Percentiles rank a stretch among this genome's conserved stretches.
Evolutionary conservation across 2,329 filamentous ascomycete species (phyloP).

Genomic region (Parasarocladium wereldwijsianum): DNA sequence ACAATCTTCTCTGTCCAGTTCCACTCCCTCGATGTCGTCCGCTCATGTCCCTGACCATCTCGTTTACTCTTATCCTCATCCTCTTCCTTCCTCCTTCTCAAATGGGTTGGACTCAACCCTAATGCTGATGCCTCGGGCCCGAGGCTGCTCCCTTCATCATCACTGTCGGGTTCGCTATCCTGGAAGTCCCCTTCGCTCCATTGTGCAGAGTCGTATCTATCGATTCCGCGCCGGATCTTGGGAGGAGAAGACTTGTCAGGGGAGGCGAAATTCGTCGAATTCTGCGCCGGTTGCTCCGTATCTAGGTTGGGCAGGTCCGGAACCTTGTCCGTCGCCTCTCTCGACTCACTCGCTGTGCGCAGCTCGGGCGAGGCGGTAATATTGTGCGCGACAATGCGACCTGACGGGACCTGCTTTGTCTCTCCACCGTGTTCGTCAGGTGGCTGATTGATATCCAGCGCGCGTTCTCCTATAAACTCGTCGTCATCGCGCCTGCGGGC

Average conservation of each 20-base stretch:
- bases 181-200: constrained; percentile 55
- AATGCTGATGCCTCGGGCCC: constrained; percentile 9
- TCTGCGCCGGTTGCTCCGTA: not conserved
- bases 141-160: too few relatives aligned
- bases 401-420: constrained; percentile 24
- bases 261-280: constrained; percentile 10
- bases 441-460: constrained; percentile 39
- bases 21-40: constrained; percentile 21
- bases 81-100: constrained; percentile 6
- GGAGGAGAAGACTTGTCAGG: constrained; percentile 7
- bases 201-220: constrained; percentile 36
- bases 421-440: constrained; percentile 53
- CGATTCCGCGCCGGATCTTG: constrained; percentile 7
- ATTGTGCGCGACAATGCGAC: constrained; percentile 13
- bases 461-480: constrained; percentile 53
- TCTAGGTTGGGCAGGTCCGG: constrained; percentile 24
- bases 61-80: constrained; percentile 9
- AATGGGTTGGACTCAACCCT: too few relatives aligned
- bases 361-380: constrained; percentile 8
- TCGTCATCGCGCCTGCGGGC: constrained; percentile 53
- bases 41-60: constrained; percentile 10
- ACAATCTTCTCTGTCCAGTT: constrained; percentile 42
- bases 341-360: constrained; percentile 14
- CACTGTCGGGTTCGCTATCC: constrained; percentile 35
- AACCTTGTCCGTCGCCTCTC: constrained; percentile 28